These are phyloP conservation scores for Neurospora sp. DNA, from an alignment of 495 filamentous ascomycete species.

Conservation along the genomic window DNA sequence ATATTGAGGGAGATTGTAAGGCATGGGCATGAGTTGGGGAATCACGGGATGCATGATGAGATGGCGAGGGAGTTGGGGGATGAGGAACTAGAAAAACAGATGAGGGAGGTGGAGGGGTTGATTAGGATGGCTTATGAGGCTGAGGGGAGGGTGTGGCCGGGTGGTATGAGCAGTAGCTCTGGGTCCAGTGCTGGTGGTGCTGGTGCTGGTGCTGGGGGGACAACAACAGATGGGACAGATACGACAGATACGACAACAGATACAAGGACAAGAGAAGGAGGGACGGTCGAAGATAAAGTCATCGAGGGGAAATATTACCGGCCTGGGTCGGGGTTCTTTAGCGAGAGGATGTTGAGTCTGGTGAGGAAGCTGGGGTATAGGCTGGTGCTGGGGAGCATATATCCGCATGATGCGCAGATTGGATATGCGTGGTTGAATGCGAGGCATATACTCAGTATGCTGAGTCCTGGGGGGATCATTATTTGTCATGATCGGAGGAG, in stretches of 20 bases:
- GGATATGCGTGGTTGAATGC: conserved; percentile 57
- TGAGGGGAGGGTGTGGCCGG: conserved; percentile 22
- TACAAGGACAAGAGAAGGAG: neutral
- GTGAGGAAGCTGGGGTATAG: conserved; percentile 48
- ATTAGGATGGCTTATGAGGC: conserved; percentile 47
- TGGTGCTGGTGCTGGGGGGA: neutral
- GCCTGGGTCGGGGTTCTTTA: conserved; percentile 75
- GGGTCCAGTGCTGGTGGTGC: neutral
- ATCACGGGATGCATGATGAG: conserved; percentile 82
- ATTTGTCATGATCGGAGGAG: conserved; percentile 72
- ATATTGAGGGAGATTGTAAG: conserved; percentile 51
- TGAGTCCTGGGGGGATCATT: conserved; percentile 64
- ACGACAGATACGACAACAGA: conserved; percentile 14
- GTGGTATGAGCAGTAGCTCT: conserved; percentile 1
- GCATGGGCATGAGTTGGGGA: conserved; percentile 61
- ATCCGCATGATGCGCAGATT: conserved; percentile 81
- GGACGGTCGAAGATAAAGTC: neutral
- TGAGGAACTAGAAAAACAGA: conserved; percentile 32
- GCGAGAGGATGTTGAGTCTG: conserved; percentile 49
- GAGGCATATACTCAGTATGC: conserved; percentile 69
- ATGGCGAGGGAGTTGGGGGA: conserved; percentile 42
- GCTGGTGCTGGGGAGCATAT: conserved; percentile 69
- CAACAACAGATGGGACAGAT: neutral
- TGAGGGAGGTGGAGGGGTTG: conserved; percentile 33
- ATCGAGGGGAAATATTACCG: conserved; percentile 50